phyloP scores from a whole-genome alignment of 2,329 filamentous ascomycete species.

The Elsinoe ampelina region DNA sequence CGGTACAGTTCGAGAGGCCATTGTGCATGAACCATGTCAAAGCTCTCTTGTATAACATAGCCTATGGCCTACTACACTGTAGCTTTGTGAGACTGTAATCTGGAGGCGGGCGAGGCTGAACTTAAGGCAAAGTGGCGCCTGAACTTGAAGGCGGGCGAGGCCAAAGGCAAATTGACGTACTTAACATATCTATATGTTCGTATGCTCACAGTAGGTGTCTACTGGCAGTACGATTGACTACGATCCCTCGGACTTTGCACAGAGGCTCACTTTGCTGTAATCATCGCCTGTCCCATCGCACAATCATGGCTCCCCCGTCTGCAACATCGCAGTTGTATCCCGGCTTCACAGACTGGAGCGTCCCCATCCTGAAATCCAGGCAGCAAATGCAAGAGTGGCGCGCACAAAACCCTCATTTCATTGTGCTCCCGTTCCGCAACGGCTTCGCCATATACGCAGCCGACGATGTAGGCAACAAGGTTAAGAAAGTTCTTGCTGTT shows the following conservation, averaged over 20 bases:
- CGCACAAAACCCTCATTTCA: neutral
- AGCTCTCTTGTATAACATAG: neutral
- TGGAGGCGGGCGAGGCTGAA: neutral
- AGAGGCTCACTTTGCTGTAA: neutral
- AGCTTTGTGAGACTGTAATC: too few relatives aligned
- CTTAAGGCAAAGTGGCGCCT: neutral
- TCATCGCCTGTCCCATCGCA: neutral
- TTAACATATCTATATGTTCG: neutral
- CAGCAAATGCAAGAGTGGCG: conserved; percentile 1
- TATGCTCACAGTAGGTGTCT: neutral
- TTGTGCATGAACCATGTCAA: neutral
- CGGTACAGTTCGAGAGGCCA: too few relatives aligned
- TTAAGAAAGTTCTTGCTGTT: neutral
- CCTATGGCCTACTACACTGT: too few relatives aligned
- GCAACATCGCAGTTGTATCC: neutral
- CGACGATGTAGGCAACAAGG: neutral
- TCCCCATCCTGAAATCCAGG: neutral
- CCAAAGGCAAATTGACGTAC: neutral
- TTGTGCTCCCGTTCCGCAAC: neutral
- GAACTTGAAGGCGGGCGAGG: neutral
- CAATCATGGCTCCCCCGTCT: neutral
- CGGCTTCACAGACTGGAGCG: conserved; percentile 1
- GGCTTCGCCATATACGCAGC: conserved; percentile 1
- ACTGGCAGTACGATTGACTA: neutral
- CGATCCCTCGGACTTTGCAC: neutral